phyloP scores from a whole-genome alignment of 495 filamentous ascomycete genomes.

The Glonium stellatum region DNA sequence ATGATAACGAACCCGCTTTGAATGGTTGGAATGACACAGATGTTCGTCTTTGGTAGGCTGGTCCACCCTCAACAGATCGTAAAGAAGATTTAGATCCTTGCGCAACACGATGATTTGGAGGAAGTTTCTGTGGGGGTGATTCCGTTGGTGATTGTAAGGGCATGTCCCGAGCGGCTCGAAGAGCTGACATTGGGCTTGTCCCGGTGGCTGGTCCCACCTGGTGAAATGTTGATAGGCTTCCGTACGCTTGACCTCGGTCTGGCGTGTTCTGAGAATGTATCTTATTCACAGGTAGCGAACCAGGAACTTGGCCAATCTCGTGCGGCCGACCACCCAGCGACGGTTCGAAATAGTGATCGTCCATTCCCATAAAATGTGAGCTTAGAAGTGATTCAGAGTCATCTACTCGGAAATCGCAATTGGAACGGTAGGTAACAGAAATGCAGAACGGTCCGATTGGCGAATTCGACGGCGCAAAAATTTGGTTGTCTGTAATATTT shows the following conservation, averaged over 20 bases:
- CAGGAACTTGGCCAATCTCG: slow-evolving; percentile 50
- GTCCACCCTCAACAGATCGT: slow-evolving; percentile 47
- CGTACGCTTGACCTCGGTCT: slow-evolving; percentile 76
- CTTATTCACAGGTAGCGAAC: slow-evolving; percentile 59
- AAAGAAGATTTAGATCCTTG: slow-evolving; percentile 56
- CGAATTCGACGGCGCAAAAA: slow-evolving; percentile 72
- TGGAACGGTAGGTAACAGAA: slow-evolving; percentile 73
- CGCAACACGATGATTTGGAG: slow-evolving; percentile 51
- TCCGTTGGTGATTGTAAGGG: slow-evolving; percentile 45
- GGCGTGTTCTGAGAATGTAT: slow-evolving; percentile 39
- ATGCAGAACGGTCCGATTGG: slow-evolving; percentile 79
- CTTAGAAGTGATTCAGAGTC: slow-evolving; percentile 85
- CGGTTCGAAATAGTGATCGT: slow-evolving; percentile 79
- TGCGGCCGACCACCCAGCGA: slow-evolving; percentile 44
- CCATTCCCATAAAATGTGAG: slow-evolving; percentile 89
- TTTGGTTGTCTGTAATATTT: slow-evolving; percentile 65
- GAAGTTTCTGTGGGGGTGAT: slow-evolving; percentile 55
- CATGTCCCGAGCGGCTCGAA: slow-evolving; percentile 59
- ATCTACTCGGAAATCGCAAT: slow-evolving; percentile 85
- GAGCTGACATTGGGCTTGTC: slow-evolving; percentile 79
- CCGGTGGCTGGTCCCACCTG: slow-evolving; percentile 64
- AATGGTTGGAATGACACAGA: slow-evolving; percentile 93
- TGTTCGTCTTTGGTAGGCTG: slow-evolving; percentile 55
- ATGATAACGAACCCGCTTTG: slow-evolving; percentile 86
- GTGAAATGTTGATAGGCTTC: slow-evolving; percentile 89